Percentiles rank a stretch among this genome's conserved stretches.
phyloP scores from a whole-genome alignment of 805 yeast genomes.

The Candida coquimbonensis region DNA sequence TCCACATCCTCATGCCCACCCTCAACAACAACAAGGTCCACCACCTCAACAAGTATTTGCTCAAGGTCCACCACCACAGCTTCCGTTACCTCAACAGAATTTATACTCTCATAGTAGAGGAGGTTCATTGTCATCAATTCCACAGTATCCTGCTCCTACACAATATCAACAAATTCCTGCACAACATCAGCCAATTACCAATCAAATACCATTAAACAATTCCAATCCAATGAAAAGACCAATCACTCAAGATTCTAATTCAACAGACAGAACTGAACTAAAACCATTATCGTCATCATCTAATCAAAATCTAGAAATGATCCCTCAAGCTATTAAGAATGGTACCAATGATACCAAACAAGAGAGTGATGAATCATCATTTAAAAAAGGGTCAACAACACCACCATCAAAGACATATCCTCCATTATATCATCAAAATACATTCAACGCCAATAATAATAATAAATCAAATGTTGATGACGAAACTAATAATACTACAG shows the following conservation, averaged over 20 bases:
- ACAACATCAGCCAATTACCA: neutral
- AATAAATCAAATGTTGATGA: slow-evolving; percentile 2
- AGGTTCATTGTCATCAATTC: neutral
- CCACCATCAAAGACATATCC: slow-evolving; percentile 11
- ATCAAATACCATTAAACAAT: slow-evolving; percentile 5
- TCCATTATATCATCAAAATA: slow-evolving; percentile 4
- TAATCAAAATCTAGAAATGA: neutral
- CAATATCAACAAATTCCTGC: neutral
- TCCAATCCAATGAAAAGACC: slow-evolving; percentile 8
- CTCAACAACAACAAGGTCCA: neutral
- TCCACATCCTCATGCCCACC: slow-evolving; percentile 1
- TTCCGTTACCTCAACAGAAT: neutral
- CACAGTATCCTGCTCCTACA: neutral
- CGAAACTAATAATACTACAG: slow-evolving; percentile 3
- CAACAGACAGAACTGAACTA: slow-evolving; percentile 17
- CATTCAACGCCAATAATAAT: slow-evolving; percentile 6
- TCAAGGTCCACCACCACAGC: slow-evolving; percentile 4
- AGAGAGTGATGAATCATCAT: slow-evolving; percentile 11
- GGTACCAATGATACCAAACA: slow-evolving; percentile 6
- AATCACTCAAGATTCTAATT: slow-evolving; percentile 11
- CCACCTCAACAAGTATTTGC: slow-evolving; percentile 1
- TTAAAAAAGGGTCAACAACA: slow-evolving; percentile 6
- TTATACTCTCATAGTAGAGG: neutral
- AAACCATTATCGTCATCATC: slow-evolving; percentile 10
- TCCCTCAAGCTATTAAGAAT: neutral